Evolutionary conservation across 495 filamentous ascomycete genomes (phyloP).

Genomic region (Schizothecium vesticola): DNA sequence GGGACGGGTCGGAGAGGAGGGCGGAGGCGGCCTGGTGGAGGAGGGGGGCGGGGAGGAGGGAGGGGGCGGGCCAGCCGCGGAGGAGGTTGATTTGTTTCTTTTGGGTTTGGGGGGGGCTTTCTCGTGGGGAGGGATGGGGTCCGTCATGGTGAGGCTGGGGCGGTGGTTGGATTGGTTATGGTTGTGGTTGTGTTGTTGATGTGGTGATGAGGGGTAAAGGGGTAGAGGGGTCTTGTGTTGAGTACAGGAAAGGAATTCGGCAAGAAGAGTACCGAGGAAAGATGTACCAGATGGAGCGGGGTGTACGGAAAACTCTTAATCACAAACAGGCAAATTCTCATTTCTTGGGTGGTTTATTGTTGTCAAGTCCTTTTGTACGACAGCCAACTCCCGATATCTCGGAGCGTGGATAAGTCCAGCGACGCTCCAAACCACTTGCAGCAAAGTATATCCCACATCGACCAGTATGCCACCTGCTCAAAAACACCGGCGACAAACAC

Average conservation of each 20-base stretch:
- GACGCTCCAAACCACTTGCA: too few relatives aligned
- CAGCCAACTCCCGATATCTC: background rate
- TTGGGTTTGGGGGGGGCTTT: background rate
- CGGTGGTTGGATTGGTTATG: background rate
- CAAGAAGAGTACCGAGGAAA: too few relatives aligned
- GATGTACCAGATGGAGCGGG: too few relatives aligned
- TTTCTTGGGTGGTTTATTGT: too few relatives aligned
- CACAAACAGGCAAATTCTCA: too few relatives aligned
- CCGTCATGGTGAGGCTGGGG: background rate
- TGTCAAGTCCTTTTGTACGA: background rate
- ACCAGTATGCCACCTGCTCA: background rate
- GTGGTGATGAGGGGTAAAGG: background rate
- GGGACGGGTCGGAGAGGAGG: constrained; percentile 53
- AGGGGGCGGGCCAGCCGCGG: constrained; percentile 65
- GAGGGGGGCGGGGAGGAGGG: constrained; percentile 59
- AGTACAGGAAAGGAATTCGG: background rate
- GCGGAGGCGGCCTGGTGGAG: constrained; percentile 50
- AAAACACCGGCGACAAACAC: background rate
- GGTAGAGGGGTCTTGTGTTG: background rate
- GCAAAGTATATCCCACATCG: background rate
- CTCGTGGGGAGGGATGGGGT: background rate
- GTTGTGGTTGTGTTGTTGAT: background rate
- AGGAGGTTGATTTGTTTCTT: constrained; percentile 57
- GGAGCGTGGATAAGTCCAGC: background rate
- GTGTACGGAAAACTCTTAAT: too few relatives aligned